Evolutionary conservation across 352 stramenopile species (phyloP).

Genomic region (Pythium coloratum): DNA sequence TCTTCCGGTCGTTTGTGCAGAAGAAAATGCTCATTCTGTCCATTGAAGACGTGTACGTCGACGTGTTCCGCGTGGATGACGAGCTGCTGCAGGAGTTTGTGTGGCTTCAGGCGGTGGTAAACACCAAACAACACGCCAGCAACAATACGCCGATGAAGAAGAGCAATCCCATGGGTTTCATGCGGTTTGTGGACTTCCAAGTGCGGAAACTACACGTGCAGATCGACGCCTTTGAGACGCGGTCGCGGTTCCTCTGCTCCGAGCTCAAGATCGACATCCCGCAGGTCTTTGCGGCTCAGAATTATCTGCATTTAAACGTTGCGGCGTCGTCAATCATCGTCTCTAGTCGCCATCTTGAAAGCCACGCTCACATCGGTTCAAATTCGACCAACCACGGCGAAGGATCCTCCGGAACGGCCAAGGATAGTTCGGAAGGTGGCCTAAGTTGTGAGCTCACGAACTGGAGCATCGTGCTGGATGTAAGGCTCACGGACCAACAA

Average conservation of each 20-base stretch:
- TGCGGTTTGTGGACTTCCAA: slow-evolving; percentile 64
- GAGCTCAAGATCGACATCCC: slow-evolving; percentile 56
- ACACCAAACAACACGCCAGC: not conserved
- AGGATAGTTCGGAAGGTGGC: slow-evolving; percentile 2
- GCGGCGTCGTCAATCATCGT: slow-evolving; percentile 20
- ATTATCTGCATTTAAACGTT: slow-evolving; percentile 48
- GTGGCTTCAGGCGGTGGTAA: not conserved
- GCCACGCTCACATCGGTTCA: not conserved
- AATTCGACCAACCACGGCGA: not conserved
- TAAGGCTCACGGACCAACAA: slow-evolving; percentile 28
- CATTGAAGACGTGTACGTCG: slow-evolving; percentile 45
- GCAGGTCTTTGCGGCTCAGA: slow-evolving; percentile 54
- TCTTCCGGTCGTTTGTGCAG: slow-evolving; percentile 74
- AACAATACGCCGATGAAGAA: not conserved
- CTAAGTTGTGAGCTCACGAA: slow-evolving; percentile 27
- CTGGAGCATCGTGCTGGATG: slow-evolving; percentile 25
- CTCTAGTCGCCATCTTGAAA: slow-evolving; percentile 16
- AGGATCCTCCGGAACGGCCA: not conserved
- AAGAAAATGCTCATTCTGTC: slow-evolving; percentile 67
- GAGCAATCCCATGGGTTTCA: slow-evolving; percentile 50
- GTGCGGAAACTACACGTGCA: slow-evolving; percentile 40
- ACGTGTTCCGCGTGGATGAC: slow-evolving; percentile 43
- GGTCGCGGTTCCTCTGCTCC: slow-evolving; percentile 37
- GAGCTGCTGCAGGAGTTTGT: slow-evolving; percentile 32
- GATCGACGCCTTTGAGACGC: slow-evolving; percentile 37